phyloP scores from a whole-genome alignment of 1,284 basidiomycete genomes.

The Lentinula novae-zelandiae region DNA sequence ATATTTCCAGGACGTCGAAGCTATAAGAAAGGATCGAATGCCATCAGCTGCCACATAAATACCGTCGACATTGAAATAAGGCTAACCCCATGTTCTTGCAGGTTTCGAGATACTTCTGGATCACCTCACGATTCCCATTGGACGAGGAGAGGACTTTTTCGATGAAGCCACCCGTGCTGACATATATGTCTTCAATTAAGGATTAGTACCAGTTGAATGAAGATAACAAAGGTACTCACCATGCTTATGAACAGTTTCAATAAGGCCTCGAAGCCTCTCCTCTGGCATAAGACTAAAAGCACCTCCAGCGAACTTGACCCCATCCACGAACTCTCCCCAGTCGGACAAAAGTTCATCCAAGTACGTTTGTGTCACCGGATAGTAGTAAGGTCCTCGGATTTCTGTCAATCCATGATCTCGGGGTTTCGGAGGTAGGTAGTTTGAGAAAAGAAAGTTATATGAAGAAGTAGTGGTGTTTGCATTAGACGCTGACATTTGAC shows the following conservation, averaged over 20 bases:
- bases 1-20: constrained; percentile 42
- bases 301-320: constrained; percentile 45
- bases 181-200: constrained; percentile 23
- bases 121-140: constrained; percentile 29
- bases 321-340: constrained; percentile 40
- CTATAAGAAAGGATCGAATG: constrained; percentile 15
- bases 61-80: not conserved
- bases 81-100: constrained; percentile 37
- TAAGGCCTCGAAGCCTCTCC: constrained; percentile 31
- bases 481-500: not conserved
- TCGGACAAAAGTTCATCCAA: constrained; percentile 19
- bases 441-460: constrained; percentile 23
- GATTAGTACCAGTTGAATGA: not conserved
- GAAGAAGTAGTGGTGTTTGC: not conserved
- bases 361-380: constrained; percentile 21
- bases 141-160: constrained; percentile 38
- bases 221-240: constrained; percentile 19
- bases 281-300: constrained; percentile 42
- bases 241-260: constrained; percentile 39
- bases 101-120: constrained; percentile 35
- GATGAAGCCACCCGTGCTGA: constrained; percentile 42
- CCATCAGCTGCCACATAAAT: not conserved
- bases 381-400: constrained; percentile 33
- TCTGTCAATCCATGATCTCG: constrained; percentile 32
- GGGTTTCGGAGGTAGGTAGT: constrained; percentile 23